Evolutionary conservation across 768 basidiomycete genomes (phyloP).

Genomic region (Pleurotus giganteus): DNA sequence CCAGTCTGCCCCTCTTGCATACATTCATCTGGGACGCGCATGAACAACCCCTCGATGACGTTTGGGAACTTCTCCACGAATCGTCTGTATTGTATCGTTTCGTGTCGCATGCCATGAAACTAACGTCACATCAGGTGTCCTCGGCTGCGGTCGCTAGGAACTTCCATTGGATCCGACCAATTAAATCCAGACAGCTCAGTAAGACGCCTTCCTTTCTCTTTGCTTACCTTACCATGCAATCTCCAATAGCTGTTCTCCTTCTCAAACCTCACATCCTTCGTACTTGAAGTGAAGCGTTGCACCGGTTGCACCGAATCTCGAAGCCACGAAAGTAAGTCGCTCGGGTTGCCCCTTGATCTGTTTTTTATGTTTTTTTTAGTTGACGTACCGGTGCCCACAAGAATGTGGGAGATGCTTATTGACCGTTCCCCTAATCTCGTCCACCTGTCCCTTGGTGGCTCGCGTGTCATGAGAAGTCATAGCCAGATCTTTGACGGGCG

Average conservation of each 20-base stretch:
- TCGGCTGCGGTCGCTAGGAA: slow-evolving; percentile 18
- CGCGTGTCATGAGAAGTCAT: no score
- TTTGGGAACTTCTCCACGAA: slow-evolving; percentile 20
- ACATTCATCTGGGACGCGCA: slow-evolving; percentile 25
- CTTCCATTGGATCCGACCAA: slow-evolving; percentile 16
- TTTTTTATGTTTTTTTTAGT: no score
- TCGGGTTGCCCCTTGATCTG: no score
- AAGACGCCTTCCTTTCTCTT: neutral
- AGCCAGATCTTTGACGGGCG: no score
- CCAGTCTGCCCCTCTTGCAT: slow-evolving; percentile 14
- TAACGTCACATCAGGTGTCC: slow-evolving; percentile 19
- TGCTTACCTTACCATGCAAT: neutral
- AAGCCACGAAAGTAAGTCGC: no score
- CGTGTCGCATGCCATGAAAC: neutral
- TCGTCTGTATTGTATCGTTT: slow-evolving; percentile 11
- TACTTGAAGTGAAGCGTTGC: neutral
- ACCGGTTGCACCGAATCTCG: neutral
- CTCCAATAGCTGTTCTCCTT: neutral
- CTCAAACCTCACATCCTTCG: neutral
- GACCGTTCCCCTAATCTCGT: no score
- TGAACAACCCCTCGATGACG: slow-evolving; percentile 17
- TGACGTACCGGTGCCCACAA: no score
- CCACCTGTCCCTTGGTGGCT: no score
- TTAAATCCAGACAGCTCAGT: neutral
- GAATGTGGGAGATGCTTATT: no score